A percentile compares a stretch with the other conserved stretches of the same genome.
These are phyloP conservation scores for Ophiostoma ips DNA, from an alignment of 2,329 filamentous ascomycete genomes.

Conservation along the genomic window DNA sequence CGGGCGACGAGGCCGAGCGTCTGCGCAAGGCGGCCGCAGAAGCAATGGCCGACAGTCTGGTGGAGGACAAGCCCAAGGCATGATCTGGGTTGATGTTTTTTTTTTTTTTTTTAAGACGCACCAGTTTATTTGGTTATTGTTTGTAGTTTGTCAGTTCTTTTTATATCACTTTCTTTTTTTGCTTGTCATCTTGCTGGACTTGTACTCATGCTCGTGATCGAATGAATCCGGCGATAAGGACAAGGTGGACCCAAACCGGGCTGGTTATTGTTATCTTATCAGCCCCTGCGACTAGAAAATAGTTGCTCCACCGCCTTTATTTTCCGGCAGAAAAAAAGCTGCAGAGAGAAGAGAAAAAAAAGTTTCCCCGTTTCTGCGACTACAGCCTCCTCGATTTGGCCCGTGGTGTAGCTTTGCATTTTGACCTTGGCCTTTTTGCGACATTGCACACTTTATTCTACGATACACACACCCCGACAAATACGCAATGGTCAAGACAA, in stretches of 20 bases:
- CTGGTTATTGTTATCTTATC: constrained; percentile 1
- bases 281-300: background rate
- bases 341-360: constrained; percentile 6
- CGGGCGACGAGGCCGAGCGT: constrained; percentile 15
- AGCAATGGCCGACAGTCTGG: constrained; percentile 17
- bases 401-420: background rate
- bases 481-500: constrained; percentile 6
- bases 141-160: background rate
- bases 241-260: no score
- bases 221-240: no score
- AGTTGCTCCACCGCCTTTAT: constrained; percentile 8
- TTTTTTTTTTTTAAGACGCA: no score
- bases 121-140: background rate
- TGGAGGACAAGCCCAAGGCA: constrained; percentile 15
- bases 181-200: background rate
- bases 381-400: constrained; percentile 5
- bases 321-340: constrained; percentile 12
- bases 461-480: background rate
- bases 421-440: background rate
- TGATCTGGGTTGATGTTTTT: background rate
- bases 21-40: constrained; percentile 17
- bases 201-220: no score
- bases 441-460: background rate
- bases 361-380: constrained; percentile 3
- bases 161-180: background rate